phyloP scores from a whole-genome alignment of 371 early-diverging fungal genomes.

The Mucor piriformis region DNA sequence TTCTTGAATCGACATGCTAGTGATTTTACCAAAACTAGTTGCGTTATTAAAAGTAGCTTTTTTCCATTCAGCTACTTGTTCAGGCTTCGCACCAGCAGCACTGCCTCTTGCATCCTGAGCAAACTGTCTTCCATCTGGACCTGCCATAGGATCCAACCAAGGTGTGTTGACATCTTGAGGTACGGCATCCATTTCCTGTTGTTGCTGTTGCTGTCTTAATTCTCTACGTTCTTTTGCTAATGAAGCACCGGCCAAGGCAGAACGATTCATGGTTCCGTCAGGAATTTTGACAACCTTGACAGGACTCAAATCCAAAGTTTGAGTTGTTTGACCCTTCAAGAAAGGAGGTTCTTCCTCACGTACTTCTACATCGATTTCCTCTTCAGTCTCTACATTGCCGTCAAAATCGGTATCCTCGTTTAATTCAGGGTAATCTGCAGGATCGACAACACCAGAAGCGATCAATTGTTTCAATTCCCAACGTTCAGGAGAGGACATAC shows the following conservation, averaged over 20 bases:
- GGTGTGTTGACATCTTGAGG: slow-evolving; percentile 86
- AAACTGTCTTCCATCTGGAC: slow-evolving; percentile 83
- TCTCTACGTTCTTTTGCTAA: slow-evolving; percentile 95
- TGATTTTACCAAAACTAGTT: slow-evolving; percentile 91
- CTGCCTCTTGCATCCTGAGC: slow-evolving; percentile 84
- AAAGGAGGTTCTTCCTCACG: slow-evolving; percentile 95
- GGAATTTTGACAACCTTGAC: slow-evolving; percentile 97
- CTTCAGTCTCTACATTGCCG: slow-evolving; percentile 84
- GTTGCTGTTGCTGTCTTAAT: slow-evolving; percentile 81
- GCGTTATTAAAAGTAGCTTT: slow-evolving; percentile 84
- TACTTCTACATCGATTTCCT: slow-evolving; percentile 96
- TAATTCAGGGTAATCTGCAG: slow-evolving; percentile 84
- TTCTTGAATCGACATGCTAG: slow-evolving; percentile 86
- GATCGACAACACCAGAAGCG: slow-evolving; percentile 89
- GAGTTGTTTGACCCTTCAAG: slow-evolving; percentile 88
- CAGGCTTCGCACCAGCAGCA: slow-evolving; percentile 60
- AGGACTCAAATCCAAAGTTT: slow-evolving; percentile 87
- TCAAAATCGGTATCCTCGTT: slow-evolving; percentile 73
- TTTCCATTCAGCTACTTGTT: slow-evolving; percentile 93
- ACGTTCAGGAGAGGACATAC: slow-evolving; percentile 94
- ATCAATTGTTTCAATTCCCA: slow-evolving; percentile 98
- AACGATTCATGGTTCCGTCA: slow-evolving; percentile 95
- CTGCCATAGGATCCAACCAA: slow-evolving; percentile 96
- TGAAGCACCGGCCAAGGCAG: slow-evolving; percentile 91
- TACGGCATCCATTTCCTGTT: slow-evolving; percentile 89